Base-by-base conservation (phyloP, 1,139 yeast genomes). In the Lodderomyces metapsilosis region DNA sequence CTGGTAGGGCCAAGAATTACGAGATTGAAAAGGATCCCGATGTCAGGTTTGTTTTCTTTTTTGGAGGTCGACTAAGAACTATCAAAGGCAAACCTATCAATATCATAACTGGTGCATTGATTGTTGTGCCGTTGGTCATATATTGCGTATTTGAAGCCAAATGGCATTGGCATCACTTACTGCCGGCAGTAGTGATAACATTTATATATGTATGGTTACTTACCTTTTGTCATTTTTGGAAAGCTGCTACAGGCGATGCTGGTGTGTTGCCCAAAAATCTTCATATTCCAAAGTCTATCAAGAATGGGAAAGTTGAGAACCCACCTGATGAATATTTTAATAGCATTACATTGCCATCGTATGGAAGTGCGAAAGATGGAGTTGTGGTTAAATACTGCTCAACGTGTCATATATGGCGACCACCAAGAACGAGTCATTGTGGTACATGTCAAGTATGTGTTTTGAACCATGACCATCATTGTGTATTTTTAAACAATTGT, bases 251-350 rank as follows among this genome's bases (percentile, higher is more conserved):
- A 1, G 61, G 76, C 9, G 95, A 87, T 52, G 88, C 95, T 0
- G 95, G 95, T 1, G 62, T 73, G 1, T 56, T 84, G n/a, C 91
- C 95, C 0, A 65, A 82, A 44, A 84, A 84, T 54, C 58, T 83
- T 5, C 94, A 87, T 51, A 37, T 81, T 1, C 76, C 83, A 0
- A 70, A 66, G 32, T 39, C 43, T 39, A 30, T 30, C 39, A 10
- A 47, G 34, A 33, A 33, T 13, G 32, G 33, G 16, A 30, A 37
- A 18, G 37, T 50, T 6, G 33, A 15, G 4, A 35, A 58, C 56
- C 42, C 57, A 13, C 95, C 95, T 0, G 71, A 68, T 5, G 94
- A 85, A 52, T 86, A 86, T 57, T 74, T 72, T 53, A 79, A 74
- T 53, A 62, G 70, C 23, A 71, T 84, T 1, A 61, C 76, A 3